Conservation (phyloP, 768 basidiomycete genomes). For the Termitomyces sp. region DNA sequence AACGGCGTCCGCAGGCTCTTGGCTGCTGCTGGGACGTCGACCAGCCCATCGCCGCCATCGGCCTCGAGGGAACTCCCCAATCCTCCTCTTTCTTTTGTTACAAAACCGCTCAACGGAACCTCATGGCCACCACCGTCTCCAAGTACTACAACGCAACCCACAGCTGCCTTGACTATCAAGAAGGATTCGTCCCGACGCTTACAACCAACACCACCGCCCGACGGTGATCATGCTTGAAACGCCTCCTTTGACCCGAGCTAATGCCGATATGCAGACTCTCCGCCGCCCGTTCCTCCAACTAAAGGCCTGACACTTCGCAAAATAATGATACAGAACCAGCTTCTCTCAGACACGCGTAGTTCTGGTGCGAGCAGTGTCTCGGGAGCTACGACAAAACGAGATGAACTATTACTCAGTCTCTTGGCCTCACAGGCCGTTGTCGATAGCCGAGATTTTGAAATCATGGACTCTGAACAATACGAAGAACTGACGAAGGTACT, state of each 20-base stretch:
- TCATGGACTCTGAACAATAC: slow-evolving; percentile 54
- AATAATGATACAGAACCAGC: slow-evolving; percentile 9
- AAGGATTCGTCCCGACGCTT: slow-evolving; percentile 41
- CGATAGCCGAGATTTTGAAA: slow-evolving; percentile 79
- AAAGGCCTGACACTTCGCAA: slow-evolving; percentile 9
- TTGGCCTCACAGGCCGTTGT: slow-evolving; percentile 91
- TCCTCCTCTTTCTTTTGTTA: slow-evolving; percentile 18
- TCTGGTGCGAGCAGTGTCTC: slow-evolving; percentile 23
- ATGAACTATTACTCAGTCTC: slow-evolving; percentile 85
- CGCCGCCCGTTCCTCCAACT: slow-evolving; percentile 12
- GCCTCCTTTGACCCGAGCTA: slow-evolving; percentile 17
- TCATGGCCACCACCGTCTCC: slow-evolving; percentile 43
- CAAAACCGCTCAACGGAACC: slow-evolving; percentile 25
- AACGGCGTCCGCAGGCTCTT: slow-evolving; percentile 71
- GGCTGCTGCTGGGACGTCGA: slow-evolving; percentile 29
- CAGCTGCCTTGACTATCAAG: slow-evolving; percentile 44
- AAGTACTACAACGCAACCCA: slow-evolving; percentile 24
- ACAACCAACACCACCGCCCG: slow-evolving; percentile 17
- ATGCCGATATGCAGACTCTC: slow-evolving; percentile 18
- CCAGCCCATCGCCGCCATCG: slow-evolving; percentile 20
- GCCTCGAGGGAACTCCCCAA: slow-evolving; percentile 14
- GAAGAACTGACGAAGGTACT: slow-evolving; percentile 46
- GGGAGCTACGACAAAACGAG: slow-evolving; percentile 50
- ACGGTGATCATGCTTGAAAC: slow-evolving; percentile 15
- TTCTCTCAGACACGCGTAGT: slow-evolving; percentile 27